Evolutionary conservation across 345 rosid species (phyloP).

Genomic region (Isatis tinctoria): DNA sequence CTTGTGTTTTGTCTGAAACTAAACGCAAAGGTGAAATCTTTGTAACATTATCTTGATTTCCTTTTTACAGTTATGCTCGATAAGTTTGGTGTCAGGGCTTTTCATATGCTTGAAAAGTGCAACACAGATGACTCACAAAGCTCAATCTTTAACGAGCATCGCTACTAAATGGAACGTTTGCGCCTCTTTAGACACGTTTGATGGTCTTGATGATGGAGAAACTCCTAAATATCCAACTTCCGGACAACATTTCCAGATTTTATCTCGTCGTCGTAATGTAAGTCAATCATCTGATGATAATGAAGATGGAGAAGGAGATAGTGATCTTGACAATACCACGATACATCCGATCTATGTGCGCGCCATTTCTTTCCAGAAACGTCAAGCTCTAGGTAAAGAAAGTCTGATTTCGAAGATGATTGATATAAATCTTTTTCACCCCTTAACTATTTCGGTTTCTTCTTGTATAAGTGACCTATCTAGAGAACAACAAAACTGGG

Average conservation of each 20-base stretch:
- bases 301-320: constrained; percentile 63
- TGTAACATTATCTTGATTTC: neutral
- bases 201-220: constrained; percentile 51
- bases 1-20: neutral
- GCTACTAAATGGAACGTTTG: constrained; percentile 84
- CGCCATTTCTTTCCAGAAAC: constrained; percentile 66
- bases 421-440: neutral
- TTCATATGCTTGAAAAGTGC: constrained; percentile 82
- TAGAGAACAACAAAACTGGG: constrained; percentile 78
- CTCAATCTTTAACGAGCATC: constrained; percentile 68
- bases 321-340: constrained; percentile 47
- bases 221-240: constrained; percentile 39
- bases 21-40: neutral
- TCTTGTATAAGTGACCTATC: constrained; percentile 49
- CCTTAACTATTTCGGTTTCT: neutral
- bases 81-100: constrained; percentile 73
- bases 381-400: constrained; percentile 76
- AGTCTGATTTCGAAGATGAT: neutral
- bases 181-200: constrained; percentile 63
- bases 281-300: constrained; percentile 47
- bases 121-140: constrained; percentile 76
- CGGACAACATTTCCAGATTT: constrained; percentile 6
- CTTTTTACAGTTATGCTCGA: constrained; percentile 63
- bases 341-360: constrained; percentile 57
- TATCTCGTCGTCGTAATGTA: constrained; percentile 30